phyloP scores from a whole-genome alignment of 2,329 filamentous ascomycete species.

The Aspergillus sojae region DNA sequence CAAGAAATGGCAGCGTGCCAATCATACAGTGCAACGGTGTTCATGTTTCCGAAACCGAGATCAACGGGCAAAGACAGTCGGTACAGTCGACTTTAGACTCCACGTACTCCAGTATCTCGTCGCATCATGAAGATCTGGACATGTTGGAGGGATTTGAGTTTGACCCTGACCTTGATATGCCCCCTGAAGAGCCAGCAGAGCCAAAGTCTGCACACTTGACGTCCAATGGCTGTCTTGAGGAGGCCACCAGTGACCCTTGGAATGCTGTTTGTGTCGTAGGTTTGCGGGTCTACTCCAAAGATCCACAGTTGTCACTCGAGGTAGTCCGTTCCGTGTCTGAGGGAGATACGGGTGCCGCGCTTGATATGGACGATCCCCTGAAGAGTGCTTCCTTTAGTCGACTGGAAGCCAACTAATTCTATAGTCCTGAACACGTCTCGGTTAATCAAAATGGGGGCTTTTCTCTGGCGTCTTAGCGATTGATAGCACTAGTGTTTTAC shows the following conservation, averaged over 20 bases:
- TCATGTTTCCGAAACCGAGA: conserved; percentile 14
- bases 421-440: not conserved
- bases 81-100: conserved; percentile 30
- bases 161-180: conserved; percentile 47
- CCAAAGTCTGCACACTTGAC: conserved; percentile 10
- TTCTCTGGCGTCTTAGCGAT: not conserved
- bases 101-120: conserved; percentile 17
- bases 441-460: not conserved
- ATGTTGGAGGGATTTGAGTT: conserved; percentile 46
- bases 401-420: not conserved
- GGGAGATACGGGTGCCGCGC: conserved; percentile 41
- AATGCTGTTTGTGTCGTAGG: conserved; percentile 65
- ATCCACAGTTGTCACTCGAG: conserved; percentile 53
- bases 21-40: conserved; percentile 32
- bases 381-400: conserved; percentile 31
- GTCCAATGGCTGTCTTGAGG: conserved; percentile 19
- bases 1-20: conserved; percentile 26
- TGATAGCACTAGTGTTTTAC: not conserved
- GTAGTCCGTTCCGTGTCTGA: conserved; percentile 51
- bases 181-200: conserved; percentile 30
- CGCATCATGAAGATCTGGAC: conserved; percentile 34
- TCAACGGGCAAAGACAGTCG: conserved; percentile 18
- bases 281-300: conserved; percentile 59
- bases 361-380: conserved; percentile 48
- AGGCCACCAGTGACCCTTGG: conserved; percentile 51